Evolutionary conservation across 768 basidiomycete genomes (phyloP).

Genomic region (Macrolepiota fuliginosa): DNA sequence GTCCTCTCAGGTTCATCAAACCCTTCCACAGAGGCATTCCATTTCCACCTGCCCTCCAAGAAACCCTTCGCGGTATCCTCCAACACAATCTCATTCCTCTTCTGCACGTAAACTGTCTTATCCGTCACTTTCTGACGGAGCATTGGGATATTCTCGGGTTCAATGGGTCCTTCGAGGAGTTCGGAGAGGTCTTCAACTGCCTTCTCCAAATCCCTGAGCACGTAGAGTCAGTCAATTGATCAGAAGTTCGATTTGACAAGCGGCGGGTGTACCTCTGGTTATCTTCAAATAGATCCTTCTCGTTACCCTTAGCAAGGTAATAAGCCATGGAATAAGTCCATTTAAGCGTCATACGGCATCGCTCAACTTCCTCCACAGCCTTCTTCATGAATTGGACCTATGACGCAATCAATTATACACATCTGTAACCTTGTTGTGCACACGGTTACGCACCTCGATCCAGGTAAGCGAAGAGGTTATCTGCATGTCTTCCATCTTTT

Average conservation of each 20-base stretch:
- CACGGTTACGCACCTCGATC: conserved; percentile 69
- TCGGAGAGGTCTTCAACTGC: conserved; percentile 96
- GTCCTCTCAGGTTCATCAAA: conserved; percentile 52
- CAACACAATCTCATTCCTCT: conserved; percentile 91
- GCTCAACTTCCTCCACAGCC: conserved; percentile 89
- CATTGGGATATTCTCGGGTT: conserved; percentile 75
- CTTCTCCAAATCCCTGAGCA: conserved; percentile 78
- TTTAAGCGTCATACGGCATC: conserved; percentile 93
- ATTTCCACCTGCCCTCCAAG: conserved; percentile 80
- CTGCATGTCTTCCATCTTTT: conserved; percentile 99
- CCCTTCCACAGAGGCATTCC: conserved; percentile 73
- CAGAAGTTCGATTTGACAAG: not conserved
- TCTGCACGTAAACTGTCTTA: conserved; percentile 97
- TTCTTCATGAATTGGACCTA: conserved; percentile 92
- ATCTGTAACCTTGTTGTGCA: not conserved
- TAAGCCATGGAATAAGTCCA: conserved; percentile 99
- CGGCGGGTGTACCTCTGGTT: conserved; percentile 72
- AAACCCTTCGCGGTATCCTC: conserved; percentile 94
- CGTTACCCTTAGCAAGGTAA: conserved; percentile 86
- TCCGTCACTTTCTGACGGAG: conserved; percentile 93
- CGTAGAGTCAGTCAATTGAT: not conserved
- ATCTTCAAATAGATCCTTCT: conserved; percentile 96
- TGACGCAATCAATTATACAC: not conserved
- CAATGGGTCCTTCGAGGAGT: conserved; percentile 87
- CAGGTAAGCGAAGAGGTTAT: conserved; percentile 87